Evolutionary conservation across 352 stramenopile species (phyloP).

Genomic region (Phytopythium oedochilum): DNA sequence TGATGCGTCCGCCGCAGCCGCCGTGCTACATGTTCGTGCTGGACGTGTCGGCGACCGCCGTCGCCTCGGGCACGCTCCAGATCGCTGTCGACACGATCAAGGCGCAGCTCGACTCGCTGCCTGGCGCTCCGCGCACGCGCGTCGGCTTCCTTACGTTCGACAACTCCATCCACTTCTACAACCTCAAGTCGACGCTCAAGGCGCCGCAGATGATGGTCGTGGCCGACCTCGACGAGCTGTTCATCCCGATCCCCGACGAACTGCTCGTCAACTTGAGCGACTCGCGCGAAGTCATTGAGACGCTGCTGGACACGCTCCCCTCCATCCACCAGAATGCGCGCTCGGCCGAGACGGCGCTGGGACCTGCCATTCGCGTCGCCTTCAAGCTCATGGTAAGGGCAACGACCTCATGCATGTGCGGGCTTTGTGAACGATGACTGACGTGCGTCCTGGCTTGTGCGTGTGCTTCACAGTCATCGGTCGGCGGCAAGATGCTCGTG

Average conservation of each 20-base stretch:
- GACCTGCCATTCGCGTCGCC: constrained; percentile 91
- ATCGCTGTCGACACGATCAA: constrained; percentile 75
- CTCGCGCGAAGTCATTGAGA: constrained; percentile 91
- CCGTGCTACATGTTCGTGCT: constrained; percentile 90
- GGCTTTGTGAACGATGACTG: constrained; percentile 20
- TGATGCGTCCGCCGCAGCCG: constrained; percentile 84
- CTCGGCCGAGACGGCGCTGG: constrained; percentile 74
- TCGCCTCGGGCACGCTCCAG: constrained; percentile 67
- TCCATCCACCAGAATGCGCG: constrained; percentile 82
- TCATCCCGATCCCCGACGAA: constrained; percentile 93
- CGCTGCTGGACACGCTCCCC: constrained; percentile 94
- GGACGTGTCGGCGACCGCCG: constrained; percentile 75
- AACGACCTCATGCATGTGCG: constrained; percentile 30
- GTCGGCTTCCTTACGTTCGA: constrained; percentile 88
- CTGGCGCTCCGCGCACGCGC: constrained; percentile 63
- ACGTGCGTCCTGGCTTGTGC: constrained; percentile 4
- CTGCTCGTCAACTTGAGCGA: constrained; percentile 98
- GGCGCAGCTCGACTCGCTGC: constrained; percentile 76
- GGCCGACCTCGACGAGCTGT: constrained; percentile 83
- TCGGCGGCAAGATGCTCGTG: constrained; percentile 87
- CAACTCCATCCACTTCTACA: constrained; percentile 87
- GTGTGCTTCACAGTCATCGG: constrained; percentile 46
- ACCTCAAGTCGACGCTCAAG: constrained; percentile 84
- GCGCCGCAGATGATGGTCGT: constrained; percentile 89
- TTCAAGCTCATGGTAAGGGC: constrained; percentile 96